Evolutionary conservation across 208 protist species (phyloP).

Genomic region (Trypanosoma cruzi): DNA sequence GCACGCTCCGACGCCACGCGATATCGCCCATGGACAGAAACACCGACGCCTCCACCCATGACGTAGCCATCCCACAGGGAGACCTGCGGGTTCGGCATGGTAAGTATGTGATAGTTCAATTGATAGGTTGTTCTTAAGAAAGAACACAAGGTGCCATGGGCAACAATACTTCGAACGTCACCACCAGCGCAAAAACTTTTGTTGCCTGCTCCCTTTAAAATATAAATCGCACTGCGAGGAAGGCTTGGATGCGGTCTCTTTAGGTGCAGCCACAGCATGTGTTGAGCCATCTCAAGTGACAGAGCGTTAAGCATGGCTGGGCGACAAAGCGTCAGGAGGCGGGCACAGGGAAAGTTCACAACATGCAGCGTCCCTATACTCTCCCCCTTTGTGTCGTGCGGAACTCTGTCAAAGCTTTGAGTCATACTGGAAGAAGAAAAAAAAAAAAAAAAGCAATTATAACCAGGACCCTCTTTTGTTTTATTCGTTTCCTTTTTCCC

Average conservation of each 20-base stretch:
- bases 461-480: background rate
- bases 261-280: constrained; percentile 48
- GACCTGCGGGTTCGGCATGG: constrained; percentile 56
- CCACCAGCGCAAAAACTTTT: constrained; percentile 91
- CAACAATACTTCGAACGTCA: constrained; percentile 61
- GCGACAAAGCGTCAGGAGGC: constrained; percentile 47
- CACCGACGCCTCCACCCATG: constrained; percentile 80
- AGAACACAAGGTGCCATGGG: constrained; percentile 26
- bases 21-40: constrained; percentile 70
- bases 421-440: background rate
- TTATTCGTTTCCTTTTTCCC: background rate
- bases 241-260: constrained; percentile 35
- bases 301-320: constrained; percentile 47
- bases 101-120: constrained; percentile 60
- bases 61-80: constrained; percentile 84
- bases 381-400: background rate
- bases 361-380: constrained; percentile 15
- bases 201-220: constrained; percentile 60
- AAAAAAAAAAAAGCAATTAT: background rate
- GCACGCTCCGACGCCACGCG: constrained; percentile 80
- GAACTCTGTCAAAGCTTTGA: background rate
- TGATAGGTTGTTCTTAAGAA: constrained; percentile 64
- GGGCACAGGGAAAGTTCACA: constrained; percentile 40
- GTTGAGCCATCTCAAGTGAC: constrained; percentile 42
- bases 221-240: constrained; percentile 41